A percentile compares a stretch with the other conserved stretches of the same genome.
phyloP scores from a whole-genome alignment of 2,329 filamentous ascomycete species.

The Aspergillus pseudoviridinutans region DNA sequence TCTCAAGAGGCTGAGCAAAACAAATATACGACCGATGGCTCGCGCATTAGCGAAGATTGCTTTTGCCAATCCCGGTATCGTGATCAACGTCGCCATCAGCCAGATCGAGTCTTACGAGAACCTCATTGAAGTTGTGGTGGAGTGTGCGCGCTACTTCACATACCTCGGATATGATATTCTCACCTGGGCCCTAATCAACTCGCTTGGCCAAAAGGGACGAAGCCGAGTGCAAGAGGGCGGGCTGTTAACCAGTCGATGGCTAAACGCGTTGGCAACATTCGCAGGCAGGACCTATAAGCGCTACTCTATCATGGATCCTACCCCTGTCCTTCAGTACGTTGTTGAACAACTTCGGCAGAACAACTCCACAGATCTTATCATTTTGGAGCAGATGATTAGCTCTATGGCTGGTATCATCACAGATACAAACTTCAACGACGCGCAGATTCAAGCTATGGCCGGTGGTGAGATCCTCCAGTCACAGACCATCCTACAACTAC shows the following conservation, averaged over 20 bases:
- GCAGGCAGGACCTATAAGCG: slow-evolving; percentile 84
- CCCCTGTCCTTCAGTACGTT: slow-evolving; percentile 85
- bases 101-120: slow-evolving; percentile 95
- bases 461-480: slow-evolving; percentile 75
- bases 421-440: slow-evolving; percentile 81
- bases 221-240: slow-evolving; percentile 60
- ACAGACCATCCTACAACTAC: slow-evolving; percentile 73
- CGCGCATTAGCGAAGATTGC: slow-evolving; percentile 88
- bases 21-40: slow-evolving; percentile 81
- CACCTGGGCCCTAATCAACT: slow-evolving; percentile 84
- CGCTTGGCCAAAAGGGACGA: slow-evolving; percentile 56
- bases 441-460: slow-evolving; percentile 81
- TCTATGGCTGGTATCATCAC: slow-evolving; percentile 93
- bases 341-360: slow-evolving; percentile 75
- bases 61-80: slow-evolving; percentile 81
- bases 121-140: slow-evolving; percentile 88
- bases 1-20: slow-evolving; percentile 84
- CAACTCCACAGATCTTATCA: slow-evolving; percentile 85
- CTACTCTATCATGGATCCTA: slow-evolving; percentile 77
- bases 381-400: slow-evolving; percentile 82
- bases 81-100: slow-evolving; percentile 82
- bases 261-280: slow-evolving; percentile 85
- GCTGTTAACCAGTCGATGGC: slow-evolving; percentile 82
- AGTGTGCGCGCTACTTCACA: slow-evolving; percentile 92
- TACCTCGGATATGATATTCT: slow-evolving; percentile 88